phyloP scores from a whole-genome alignment of 139 green algal species.

The Helicosporidium sp. region DNA sequence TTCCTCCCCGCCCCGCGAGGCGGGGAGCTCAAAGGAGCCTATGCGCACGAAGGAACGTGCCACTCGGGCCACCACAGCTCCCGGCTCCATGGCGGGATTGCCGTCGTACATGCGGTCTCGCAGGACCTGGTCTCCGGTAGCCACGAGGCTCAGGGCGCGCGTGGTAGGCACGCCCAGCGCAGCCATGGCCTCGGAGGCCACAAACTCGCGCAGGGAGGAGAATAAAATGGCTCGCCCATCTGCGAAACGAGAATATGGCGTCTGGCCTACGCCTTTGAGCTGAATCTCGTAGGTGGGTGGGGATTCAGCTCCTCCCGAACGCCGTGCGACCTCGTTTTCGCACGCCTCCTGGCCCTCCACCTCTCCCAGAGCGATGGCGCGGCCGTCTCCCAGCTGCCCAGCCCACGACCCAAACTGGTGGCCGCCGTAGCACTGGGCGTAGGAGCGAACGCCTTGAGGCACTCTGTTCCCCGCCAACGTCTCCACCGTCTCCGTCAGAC shows the following conservation, averaged over 20 bases:
- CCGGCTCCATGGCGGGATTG: slow-evolving; percentile 37
- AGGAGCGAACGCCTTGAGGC: slow-evolving; percentile 28
- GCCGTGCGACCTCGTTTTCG: no score
- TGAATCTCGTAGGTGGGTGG: no score
- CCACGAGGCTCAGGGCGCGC: slow-evolving; percentile 60
- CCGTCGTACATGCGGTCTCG: slow-evolving; percentile 46
- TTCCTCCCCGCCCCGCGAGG: slow-evolving; percentile 21
- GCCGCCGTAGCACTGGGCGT: slow-evolving; percentile 60
- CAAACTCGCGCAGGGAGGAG: slow-evolving; percentile 63
- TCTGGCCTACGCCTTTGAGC: slow-evolving; percentile 60
- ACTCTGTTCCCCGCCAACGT: slow-evolving; percentile 42
- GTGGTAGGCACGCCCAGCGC: slow-evolving; percentile 77
- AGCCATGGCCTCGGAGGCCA: slow-evolving; percentile 71
- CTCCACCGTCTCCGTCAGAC: slow-evolving; percentile 45
- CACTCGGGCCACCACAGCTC: slow-evolving; percentile 64
- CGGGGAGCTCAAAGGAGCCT: slow-evolving; percentile 78
- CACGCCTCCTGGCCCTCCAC: slow-evolving; percentile 19
- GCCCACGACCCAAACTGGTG: slow-evolving; percentile 54
- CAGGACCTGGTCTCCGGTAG: slow-evolving; percentile 54
- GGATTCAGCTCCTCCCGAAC: no score
- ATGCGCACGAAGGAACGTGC: slow-evolving; percentile 73
- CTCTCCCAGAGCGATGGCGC: slow-evolving; percentile 66
- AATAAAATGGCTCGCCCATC: slow-evolving; percentile 79
- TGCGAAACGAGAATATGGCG: slow-evolving; percentile 71
- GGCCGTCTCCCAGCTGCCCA: slow-evolving; percentile 65